phyloP scores from a whole-genome alignment of 2,329 filamentous ascomycete genomes.

The Trichoderma sp. region DNA sequence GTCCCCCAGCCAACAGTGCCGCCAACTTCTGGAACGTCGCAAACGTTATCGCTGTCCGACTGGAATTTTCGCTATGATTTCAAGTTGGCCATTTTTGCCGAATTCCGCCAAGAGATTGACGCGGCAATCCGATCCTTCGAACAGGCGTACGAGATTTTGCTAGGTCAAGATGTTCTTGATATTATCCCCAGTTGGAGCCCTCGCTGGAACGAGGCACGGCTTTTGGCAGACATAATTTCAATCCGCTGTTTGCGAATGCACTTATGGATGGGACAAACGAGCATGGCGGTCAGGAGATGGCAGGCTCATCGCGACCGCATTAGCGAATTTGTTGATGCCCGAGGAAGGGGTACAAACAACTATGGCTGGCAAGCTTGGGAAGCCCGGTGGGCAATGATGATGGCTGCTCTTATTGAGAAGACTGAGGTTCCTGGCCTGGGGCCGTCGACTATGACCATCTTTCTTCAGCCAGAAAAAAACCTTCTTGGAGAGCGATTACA shows the following conservation, averaged over 20 bases:
- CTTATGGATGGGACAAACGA: constrained; percentile 77
- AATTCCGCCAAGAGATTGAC: constrained; percentile 92
- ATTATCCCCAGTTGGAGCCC: constrained; percentile 87
- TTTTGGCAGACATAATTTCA: constrained; percentile 78
- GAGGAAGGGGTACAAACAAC: constrained; percentile 80
- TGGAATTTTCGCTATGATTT: constrained; percentile 97
- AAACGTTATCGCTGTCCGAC: constrained; percentile 78
- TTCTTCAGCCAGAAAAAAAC: constrained; percentile 59
- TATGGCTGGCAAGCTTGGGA: constrained; percentile 97
- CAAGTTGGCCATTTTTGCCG: constrained; percentile 86
- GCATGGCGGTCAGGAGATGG: constrained; percentile 79
- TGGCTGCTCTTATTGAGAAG: constrained; percentile 62
- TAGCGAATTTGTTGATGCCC: constrained; percentile 74
- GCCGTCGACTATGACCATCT: constrained; percentile 48
- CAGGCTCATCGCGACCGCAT: constrained; percentile 73
- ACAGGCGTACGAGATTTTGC: constrained; percentile 79
- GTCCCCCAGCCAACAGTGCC: constrained; percentile 80
- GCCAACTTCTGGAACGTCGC: constrained; percentile 80
- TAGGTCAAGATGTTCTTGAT: constrained; percentile 83
- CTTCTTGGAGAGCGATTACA: constrained; percentile 59
- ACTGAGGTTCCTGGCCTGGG: constrained; percentile 54
- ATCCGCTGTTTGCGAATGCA: constrained; percentile 81
- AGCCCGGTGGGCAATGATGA: constrained; percentile 66
- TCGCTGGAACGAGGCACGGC: constrained; percentile 89
- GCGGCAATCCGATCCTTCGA: constrained; percentile 83